Percentiles rank a stretch among this genome's conserved stretches.
phyloP scores from a whole-genome alignment of 1,284 basidiomycete genomes.

The Gomphus sp. region DNA sequence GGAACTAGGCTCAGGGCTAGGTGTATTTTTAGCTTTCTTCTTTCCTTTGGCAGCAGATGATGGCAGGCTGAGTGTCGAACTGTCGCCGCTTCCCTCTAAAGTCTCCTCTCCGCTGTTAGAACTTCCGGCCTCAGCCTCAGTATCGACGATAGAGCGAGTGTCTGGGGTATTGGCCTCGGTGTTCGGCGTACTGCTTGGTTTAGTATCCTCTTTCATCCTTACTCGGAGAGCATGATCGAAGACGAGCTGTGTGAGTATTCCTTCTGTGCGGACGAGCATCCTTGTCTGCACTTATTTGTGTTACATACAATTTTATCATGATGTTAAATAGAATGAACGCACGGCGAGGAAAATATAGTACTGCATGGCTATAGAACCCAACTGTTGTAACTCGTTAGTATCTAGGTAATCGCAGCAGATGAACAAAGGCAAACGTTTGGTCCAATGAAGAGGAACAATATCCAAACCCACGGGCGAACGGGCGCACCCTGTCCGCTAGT shows the following conservation, averaged over 20 bases:
- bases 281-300: constrained; percentile 22
- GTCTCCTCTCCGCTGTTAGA: constrained; percentile 17
- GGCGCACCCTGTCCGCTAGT: constrained; percentile 26
- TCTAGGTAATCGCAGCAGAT: background rate
- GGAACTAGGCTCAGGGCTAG: background rate
- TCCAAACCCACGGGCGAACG: constrained; percentile 53
- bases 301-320: background rate
- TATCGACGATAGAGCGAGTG: constrained; percentile 19
- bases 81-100: constrained; percentile 17
- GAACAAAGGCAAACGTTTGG: constrained; percentile 30
- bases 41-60: constrained; percentile 17
- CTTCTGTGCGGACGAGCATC: constrained; percentile 45
- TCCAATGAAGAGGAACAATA: constrained; percentile 49
- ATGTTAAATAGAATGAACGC: constrained; percentile 15
- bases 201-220: constrained; percentile 46
- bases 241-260: constrained; percentile 58
- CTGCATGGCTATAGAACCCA: constrained; percentile 24
- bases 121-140: constrained; percentile 11
- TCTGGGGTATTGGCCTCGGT: constrained; percentile 19
- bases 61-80: constrained; percentile 13
- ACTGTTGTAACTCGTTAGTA: background rate
- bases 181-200: constrained; percentile 15
- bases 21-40: constrained; percentile 16
- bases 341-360: constrained; percentile 43
- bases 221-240: constrained; percentile 66